phyloP scores from a whole-genome alignment of 2,329 filamentous ascomycete species.

The Nemania diffusa region DNA sequence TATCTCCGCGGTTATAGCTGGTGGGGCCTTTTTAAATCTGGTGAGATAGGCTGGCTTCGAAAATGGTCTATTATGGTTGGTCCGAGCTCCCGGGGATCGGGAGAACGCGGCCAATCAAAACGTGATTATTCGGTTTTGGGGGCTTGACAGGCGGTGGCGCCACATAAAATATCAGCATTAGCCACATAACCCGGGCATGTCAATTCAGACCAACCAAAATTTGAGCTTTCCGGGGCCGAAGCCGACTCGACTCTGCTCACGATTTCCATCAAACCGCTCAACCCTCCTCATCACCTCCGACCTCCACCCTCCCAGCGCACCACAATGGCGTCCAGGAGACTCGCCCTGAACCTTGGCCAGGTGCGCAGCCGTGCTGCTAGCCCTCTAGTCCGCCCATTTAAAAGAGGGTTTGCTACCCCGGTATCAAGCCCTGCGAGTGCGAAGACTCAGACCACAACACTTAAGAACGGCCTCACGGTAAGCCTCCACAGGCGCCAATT shows the following conservation, averaged over 20 bases:
- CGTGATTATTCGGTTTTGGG: conserved; percentile 38
- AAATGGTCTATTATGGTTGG: conserved; percentile 11
- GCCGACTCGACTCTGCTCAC: conserved; percentile 46
- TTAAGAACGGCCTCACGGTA: conserved; percentile 98
- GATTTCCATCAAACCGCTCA: conserved; percentile 66
- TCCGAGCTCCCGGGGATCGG: conserved; percentile 24
- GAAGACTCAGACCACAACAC: conserved; percentile 95
- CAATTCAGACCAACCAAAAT: conserved; percentile 48
- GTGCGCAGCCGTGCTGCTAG: conserved; percentile 89
- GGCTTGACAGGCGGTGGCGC: conserved; percentile 30
- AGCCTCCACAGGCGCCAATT: conserved; percentile 50
- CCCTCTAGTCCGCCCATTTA: conserved; percentile 79
- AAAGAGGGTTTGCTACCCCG: conserved; percentile 90
- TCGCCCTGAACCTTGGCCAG: conserved; percentile 93
- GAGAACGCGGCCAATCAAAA: conserved; percentile 40
- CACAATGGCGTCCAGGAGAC: conserved; percentile 93
- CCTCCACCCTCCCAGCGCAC: conserved; percentile 58
- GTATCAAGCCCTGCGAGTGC: conserved; percentile 69
- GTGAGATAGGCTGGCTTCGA: not conserved
- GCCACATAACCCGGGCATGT: conserved; percentile 35
- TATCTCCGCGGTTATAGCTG: not conserved
- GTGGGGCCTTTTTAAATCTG: not conserved
- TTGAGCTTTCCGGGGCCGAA: conserved; percentile 44
- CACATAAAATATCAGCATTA: conserved; percentile 22
- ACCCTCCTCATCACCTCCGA: conserved; percentile 49